Evolutionary conservation across 208 protist species (phyloP).

Genomic region (Crithidia bombi): DNA sequence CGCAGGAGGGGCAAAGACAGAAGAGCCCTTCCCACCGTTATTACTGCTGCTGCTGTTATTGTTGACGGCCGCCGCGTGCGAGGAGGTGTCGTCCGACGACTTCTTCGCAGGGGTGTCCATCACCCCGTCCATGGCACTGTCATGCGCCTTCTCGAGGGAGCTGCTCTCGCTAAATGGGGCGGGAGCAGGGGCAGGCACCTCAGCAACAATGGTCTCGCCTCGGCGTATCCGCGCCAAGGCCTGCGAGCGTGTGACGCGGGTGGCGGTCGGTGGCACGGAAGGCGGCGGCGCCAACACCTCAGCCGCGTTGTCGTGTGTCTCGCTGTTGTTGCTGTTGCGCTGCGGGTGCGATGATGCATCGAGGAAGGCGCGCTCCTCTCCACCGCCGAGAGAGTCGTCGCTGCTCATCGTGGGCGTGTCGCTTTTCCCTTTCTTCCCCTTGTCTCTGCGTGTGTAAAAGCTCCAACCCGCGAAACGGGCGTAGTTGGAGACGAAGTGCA

Average conservation of each 20-base stretch:
- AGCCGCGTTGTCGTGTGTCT: not conserved
- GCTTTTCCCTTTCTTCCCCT: not conserved
- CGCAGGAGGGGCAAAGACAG: not conserved
- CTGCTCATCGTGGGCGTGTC: not conserved
- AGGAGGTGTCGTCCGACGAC: constrained; percentile 21
- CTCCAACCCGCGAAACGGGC: too few species aligned
- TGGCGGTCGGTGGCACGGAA: not conserved
- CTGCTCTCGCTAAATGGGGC: constrained; percentile 4
- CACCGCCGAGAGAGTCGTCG: constrained; percentile 7
- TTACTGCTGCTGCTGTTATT: not conserved
- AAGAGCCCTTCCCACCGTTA: not conserved
- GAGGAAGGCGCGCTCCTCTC: constrained; percentile 20
- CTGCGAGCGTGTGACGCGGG: constrained; percentile 18
- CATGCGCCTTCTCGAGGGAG: constrained; percentile 17
- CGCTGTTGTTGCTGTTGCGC: constrained; percentile 2
- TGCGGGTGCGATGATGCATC: not conserved
- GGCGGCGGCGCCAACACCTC: constrained; percentile 1
- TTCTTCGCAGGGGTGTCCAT: constrained; percentile 18
- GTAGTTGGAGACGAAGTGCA: too few species aligned
- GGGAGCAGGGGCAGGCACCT: not conserved
- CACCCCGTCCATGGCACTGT: constrained; percentile 8
- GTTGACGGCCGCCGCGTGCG: constrained; percentile 4
- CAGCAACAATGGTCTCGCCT: not conserved
- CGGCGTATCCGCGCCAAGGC: constrained; percentile 15
- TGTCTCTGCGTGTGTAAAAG: too few species aligned